Conservation (phyloP, 179 eudicot genomes). For the Silene vulgaris region DNA sequence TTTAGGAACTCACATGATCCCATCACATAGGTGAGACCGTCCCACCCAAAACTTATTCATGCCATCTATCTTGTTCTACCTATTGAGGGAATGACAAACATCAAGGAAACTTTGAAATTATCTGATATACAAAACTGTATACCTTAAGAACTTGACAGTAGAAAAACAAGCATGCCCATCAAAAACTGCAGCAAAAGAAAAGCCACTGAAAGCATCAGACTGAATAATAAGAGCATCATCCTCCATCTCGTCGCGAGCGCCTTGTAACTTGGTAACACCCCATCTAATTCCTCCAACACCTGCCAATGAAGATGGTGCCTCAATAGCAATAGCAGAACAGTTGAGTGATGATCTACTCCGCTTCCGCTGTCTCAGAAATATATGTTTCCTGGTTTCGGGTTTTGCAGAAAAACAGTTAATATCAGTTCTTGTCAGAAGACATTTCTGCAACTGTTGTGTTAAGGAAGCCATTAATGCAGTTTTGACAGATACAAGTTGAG, state of each 20-base stretch:
- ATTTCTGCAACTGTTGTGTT: constrained; percentile 60
- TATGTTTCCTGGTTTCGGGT: constrained; percentile 31
- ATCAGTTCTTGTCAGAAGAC: constrained; percentile 37
- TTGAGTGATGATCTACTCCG: constrained; percentile 28
- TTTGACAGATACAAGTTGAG: constrained; percentile 15
- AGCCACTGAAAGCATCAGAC: constrained; percentile 51
- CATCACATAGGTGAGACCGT: neutral
- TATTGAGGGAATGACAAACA: neutral
- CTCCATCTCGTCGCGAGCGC: constrained; percentile 91
- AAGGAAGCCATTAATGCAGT: constrained; percentile 53
- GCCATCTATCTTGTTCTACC: neutral
- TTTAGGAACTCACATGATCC: neutral
- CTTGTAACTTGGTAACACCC: constrained; percentile 74
- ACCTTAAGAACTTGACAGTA: constrained; percentile 78
- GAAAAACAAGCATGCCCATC: constrained; percentile 93
- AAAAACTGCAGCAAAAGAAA: constrained; percentile 85
- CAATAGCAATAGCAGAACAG: constrained; percentile 82
- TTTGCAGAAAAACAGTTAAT: constrained; percentile 21
- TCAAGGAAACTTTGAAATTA: neutral
- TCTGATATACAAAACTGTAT: neutral
- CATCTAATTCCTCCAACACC: constrained; percentile 52
- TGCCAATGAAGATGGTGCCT: constrained; percentile 55
- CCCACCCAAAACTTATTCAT: neutral
- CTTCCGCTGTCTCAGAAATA: constrained; percentile 25
- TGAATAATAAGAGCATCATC: constrained; percentile 63